These are phyloP conservation scores for Canavalia ensiformis DNA, from an alignment of 306 rosid genomes.

Conservation along the genomic window DNA sequence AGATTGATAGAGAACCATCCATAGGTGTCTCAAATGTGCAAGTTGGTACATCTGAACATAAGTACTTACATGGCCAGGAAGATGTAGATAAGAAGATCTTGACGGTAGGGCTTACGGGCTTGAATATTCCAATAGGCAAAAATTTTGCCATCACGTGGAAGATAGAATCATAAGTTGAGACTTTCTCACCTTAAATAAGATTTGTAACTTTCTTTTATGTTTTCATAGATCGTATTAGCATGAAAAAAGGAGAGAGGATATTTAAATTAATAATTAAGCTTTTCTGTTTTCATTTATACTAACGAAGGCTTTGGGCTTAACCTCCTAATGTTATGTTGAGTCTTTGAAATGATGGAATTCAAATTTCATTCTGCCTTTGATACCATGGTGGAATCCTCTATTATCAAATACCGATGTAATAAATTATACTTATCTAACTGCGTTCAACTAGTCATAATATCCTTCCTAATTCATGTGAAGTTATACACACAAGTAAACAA, in stretches of 20 bases:
- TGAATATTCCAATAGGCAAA: conserved; percentile 74
- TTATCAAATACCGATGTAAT: background rate
- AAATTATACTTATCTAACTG: background rate
- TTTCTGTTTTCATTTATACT: conserved; percentile 49
- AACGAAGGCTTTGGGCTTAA: conserved; percentile 22
- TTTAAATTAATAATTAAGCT: conserved; percentile 16
- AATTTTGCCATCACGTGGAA: conserved; percentile 76
- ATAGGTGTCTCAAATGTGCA: conserved; percentile 49
- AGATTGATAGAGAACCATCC: conserved; percentile 60
- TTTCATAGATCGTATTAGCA: background rate
- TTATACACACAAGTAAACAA: background rate
- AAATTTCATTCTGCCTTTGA: background rate
- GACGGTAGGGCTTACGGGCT: conserved; percentile 73
- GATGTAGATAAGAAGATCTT: conserved; percentile 52
- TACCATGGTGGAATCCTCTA: background rate
- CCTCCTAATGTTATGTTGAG: background rate
- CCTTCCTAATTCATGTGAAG: background rate
- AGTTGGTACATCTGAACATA: conserved; percentile 60
- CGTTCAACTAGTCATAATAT: background rate
- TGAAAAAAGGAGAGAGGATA: conserved; percentile 49
- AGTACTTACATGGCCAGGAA: conserved; percentile 44
- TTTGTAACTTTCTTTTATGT: conserved; percentile 19
- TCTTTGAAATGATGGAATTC: conserved; percentile 22
- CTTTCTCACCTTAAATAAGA: background rate
- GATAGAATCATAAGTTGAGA: conserved; percentile 54